phyloP scores from a whole-genome alignment of 1,139 yeast genomes.

The Saccharomyces hybrid region DNA sequence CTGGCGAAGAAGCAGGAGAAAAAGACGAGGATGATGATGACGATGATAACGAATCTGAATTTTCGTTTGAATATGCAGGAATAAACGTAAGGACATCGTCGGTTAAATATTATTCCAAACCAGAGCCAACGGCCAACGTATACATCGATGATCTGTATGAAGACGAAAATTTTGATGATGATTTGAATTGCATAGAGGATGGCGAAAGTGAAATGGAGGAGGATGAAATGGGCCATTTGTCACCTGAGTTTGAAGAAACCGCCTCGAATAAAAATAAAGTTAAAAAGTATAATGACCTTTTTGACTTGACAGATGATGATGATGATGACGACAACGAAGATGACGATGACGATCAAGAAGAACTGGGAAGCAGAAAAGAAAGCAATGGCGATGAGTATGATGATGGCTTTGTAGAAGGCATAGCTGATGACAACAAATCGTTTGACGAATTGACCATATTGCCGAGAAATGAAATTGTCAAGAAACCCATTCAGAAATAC shows the following conservation, averaged over 20 bases:
- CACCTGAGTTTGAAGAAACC: conserved; percentile 7
- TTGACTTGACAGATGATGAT: conserved; percentile 11
- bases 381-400: neutral
- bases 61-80: conserved; percentile 51
- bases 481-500: conserved; percentile 14
- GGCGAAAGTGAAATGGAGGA: conserved; percentile 35
- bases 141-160: conserved; percentile 38
- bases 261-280: conserved; percentile 6
- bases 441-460: no score
- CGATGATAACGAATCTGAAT: conserved; percentile 39
- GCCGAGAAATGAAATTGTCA: neutral
- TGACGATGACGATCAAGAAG: neutral
- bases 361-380: neutral
- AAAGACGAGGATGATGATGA: conserved; percentile 14
- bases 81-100: conserved; percentile 55
- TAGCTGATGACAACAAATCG: neutral
- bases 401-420: neutral
- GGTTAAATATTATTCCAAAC: conserved; percentile 45
- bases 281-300: conserved; percentile 10
- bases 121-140: conserved; percentile 22
- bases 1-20: conserved; percentile 5
- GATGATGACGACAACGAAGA: neutral
- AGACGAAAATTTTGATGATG: conserved; percentile 48
- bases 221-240: conserved; percentile 29
- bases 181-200: conserved; percentile 40